Evolutionary conservation across 192 early-diverging fungal genomes (phyloP).

Genomic region (Coemansia sp.): DNA sequence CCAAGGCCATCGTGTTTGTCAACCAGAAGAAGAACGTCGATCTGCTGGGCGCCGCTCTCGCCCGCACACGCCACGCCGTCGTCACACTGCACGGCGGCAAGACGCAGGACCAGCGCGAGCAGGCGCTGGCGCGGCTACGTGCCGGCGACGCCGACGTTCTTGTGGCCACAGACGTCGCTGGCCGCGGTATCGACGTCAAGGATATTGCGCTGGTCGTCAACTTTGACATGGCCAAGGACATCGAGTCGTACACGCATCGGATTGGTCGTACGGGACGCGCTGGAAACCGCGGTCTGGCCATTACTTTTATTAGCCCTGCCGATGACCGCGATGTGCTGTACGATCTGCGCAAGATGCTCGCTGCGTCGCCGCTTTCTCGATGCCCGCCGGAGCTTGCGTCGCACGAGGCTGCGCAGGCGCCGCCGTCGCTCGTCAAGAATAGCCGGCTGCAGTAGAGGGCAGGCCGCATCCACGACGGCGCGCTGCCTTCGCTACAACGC

Average conservation of each 20-base stretch:
- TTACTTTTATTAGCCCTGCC: constrained; percentile 76
- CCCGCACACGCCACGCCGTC: constrained; percentile 40
- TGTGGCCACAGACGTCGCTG: constrained; percentile 98
- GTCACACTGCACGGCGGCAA: constrained; percentile 94
- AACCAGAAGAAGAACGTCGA: constrained; percentile 95
- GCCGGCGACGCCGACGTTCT: constrained; percentile 79
- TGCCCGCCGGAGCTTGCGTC: constrained; percentile 81
- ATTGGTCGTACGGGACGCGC: constrained; percentile 98
- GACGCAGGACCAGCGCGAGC: constrained; percentile 95
- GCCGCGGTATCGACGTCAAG: constrained; percentile 98
- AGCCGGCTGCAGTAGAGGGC: constrained; percentile 18
- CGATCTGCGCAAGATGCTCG: constrained; percentile 66
- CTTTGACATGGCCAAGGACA: constrained; percentile 97
- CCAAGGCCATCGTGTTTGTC: constrained; percentile 95
- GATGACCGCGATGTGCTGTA: constrained; percentile 87
- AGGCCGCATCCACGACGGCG: too few relatives aligned
- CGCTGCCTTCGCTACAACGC: too few relatives aligned
- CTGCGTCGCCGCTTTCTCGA: constrained; percentile 71
- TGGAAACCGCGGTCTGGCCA: constrained; percentile 83
- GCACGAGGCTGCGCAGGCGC: constrained; percentile 82
- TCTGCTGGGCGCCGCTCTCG: constrained; percentile 70
- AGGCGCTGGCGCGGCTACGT: constrained; percentile 76
- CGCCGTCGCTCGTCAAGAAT: constrained; percentile 41
- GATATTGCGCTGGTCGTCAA: constrained; percentile 96
- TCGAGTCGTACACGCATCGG: constrained; percentile 98